A percentile compares a stretch with the other conserved stretches of the same genome.
These are phyloP conservation scores for Mycogone perniciosa DNA, from an alignment of 2,329 filamentous ascomycete species.

Conservation along the genomic window DNA sequence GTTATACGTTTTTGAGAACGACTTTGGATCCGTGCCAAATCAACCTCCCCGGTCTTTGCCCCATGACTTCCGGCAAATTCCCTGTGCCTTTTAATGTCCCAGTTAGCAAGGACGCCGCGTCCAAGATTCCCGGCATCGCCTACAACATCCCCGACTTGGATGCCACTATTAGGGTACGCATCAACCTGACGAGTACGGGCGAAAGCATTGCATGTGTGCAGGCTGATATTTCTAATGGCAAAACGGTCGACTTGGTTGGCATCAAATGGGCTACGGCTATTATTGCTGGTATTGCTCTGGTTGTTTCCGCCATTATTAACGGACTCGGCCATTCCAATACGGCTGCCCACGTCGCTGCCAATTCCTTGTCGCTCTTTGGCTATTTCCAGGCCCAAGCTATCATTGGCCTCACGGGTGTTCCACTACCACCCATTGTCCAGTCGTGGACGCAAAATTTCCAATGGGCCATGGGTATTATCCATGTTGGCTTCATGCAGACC, in stretches of 20 bases:
- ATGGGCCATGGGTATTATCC: slow-evolving; percentile 95
- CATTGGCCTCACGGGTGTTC: slow-evolving; percentile 73
- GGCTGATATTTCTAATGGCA: slow-evolving; percentile 79
- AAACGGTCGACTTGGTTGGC: slow-evolving; percentile 80
- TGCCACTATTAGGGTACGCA: slow-evolving; percentile 71
- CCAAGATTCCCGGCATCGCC: slow-evolving; percentile 69
- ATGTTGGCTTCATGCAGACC: slow-evolving; percentile 71
- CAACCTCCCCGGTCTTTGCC: slow-evolving; percentile 70
- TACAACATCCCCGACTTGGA: slow-evolving; percentile 88
- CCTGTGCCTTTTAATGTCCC: slow-evolving; percentile 62
- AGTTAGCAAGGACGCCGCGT: slow-evolving; percentile 49
- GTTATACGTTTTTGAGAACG: slow-evolving; percentile 58
- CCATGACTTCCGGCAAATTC: slow-evolving; percentile 80
- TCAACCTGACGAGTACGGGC: slow-evolving; percentile 59
- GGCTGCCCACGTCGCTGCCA: slow-evolving; percentile 85
- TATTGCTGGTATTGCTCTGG: slow-evolving; percentile 74
- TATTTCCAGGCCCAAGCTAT: slow-evolving; percentile 94
- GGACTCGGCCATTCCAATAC: slow-evolving; percentile 91
- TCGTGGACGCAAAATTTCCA: slow-evolving; percentile 96
- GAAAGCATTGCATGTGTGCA: slow-evolving; percentile 75
- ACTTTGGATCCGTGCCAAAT: slow-evolving; percentile 66
- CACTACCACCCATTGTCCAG: slow-evolving; percentile 76
- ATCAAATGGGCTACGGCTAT: slow-evolving; percentile 86
- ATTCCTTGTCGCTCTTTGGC: slow-evolving; percentile 81
- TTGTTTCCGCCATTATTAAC: slow-evolving; percentile 80